Percentiles rank a stretch among this genome's conserved stretches.
phyloP scores from a whole-genome alignment of 179 eudicot genomes.

The Corrigiola litoralis region DNA sequence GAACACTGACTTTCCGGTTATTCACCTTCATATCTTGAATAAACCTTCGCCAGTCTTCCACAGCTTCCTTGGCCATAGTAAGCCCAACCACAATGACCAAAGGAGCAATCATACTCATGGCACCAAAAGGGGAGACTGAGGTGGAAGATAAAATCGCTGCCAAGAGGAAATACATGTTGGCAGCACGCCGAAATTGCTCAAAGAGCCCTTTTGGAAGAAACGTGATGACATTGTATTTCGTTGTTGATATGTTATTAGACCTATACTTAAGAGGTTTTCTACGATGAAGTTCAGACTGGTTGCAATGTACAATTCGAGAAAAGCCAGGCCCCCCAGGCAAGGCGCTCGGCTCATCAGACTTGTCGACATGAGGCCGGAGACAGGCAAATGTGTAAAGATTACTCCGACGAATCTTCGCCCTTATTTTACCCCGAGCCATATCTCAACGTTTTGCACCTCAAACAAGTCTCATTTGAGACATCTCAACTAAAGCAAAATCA shows the following conservation, averaged over 20 bases:
- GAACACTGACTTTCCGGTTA: slow-evolving; percentile 49
- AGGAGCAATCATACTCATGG: slow-evolving; percentile 50
- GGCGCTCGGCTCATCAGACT: slow-evolving; percentile 28
- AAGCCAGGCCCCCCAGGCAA: slow-evolving; percentile 61
- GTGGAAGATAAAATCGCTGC: slow-evolving; percentile 70
- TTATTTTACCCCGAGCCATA: slow-evolving; percentile 58
- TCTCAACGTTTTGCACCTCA: slow-evolving; percentile 22
- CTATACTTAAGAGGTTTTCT: slow-evolving; percentile 65
- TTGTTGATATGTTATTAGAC: slow-evolving; percentile 78
- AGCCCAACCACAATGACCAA: slow-evolving; percentile 48
- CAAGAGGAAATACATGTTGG: slow-evolving; percentile 82
- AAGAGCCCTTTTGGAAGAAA: slow-evolving; percentile 80
- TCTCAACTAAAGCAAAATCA: slow-evolving; percentile 11
- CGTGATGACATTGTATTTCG: slow-evolving; percentile 63
- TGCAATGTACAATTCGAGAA: slow-evolving; percentile 66
- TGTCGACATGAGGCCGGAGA: slow-evolving; percentile 23
- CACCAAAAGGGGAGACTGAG: slow-evolving; percentile 41
- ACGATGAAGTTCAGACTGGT: slow-evolving; percentile 57
- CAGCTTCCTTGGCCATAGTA: slow-evolving; percentile 47
- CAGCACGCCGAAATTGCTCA: slow-evolving; percentile 95
- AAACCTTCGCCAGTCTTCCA: slow-evolving; percentile 51
- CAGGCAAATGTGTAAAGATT: slow-evolving; percentile 62
- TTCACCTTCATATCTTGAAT: slow-evolving; percentile 62
- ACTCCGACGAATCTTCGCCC: slow-evolving; percentile 59
- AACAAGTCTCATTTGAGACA: slow-evolving; percentile 14